Percentiles rank a stretch among this genome's conserved stretches.
phyloP scores from a whole-genome alignment of 129 eudicot genomes.

The Escallonia herrerae region DNA sequence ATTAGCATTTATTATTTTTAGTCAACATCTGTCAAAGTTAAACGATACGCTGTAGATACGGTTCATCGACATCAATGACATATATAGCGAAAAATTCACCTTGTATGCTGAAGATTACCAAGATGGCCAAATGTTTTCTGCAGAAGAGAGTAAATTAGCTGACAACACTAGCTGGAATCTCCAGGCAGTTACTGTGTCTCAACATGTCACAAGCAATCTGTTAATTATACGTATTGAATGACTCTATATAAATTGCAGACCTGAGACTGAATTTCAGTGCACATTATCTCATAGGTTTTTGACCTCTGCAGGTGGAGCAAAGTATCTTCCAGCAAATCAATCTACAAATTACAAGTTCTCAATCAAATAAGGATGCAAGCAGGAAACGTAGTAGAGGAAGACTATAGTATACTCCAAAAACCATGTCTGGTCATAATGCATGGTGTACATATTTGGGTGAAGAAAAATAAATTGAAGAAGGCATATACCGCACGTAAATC shows the following conservation, averaged over 20 bases:
- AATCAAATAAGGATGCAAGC: slow-evolving; percentile 1
- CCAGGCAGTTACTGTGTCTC: not conserved
- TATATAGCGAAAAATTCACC: slow-evolving; percentile 27
- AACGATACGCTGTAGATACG: not conserved
- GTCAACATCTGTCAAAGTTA: not conserved
- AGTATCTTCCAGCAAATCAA: slow-evolving; percentile 47
- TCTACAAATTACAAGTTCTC: slow-evolving; percentile 27
- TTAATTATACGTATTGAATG: not conserved
- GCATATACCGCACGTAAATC: slow-evolving; percentile 39
- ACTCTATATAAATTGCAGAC: slow-evolving; percentile 28
- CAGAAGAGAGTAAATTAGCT: slow-evolving; percentile 19
- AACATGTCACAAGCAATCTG: not conserved
- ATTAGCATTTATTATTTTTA: slow-evolving; percentile 7
- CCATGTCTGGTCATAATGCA: not conserved
- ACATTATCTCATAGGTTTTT: slow-evolving; percentile 43
- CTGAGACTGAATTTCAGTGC: slow-evolving; percentile 42
- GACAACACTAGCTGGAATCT: slow-evolving; percentile 3
- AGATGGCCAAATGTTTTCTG: slow-evolving; percentile 34
- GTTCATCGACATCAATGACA: not conserved
- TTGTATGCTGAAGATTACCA: slow-evolving; percentile 26
- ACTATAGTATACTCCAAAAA: not conserved
- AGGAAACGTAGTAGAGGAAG: not conserved
- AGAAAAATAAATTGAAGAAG: slow-evolving; percentile 4
- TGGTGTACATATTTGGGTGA: slow-evolving; percentile 6
- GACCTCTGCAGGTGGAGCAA: slow-evolving; percentile 44